Evolutionary conservation across 1,284 basidiomycete species (phyloP).

Genomic region (Lignosus rhinocerotis): DNA sequence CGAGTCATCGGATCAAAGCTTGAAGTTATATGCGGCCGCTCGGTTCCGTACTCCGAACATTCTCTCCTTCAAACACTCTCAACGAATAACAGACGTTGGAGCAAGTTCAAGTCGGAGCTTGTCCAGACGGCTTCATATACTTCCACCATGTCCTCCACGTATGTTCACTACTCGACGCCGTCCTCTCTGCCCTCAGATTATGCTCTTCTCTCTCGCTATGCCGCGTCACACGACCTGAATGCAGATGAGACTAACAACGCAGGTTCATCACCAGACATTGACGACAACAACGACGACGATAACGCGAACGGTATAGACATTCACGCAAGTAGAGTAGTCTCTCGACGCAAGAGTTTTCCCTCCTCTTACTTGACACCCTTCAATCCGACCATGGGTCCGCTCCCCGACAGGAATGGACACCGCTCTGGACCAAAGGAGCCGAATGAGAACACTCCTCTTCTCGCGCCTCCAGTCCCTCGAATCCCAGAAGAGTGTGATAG

Average conservation of each 20-base stretch:
- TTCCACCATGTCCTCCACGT: constrained; percentile 42
- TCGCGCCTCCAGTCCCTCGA: constrained; percentile 48
- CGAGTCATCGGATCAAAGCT: background rate
- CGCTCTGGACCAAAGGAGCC: constrained; percentile 30
- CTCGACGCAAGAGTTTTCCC: constrained; percentile 37
- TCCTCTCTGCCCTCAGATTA: constrained; percentile 66
- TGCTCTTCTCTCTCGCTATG: constrained; percentile 55
- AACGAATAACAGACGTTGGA: background rate
- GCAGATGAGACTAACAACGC: constrained; percentile 9
- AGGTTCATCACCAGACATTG: constrained; percentile 9
- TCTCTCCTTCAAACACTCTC: background rate
- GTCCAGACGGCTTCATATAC: background rate
- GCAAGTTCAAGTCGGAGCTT: background rate
- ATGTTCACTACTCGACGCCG: constrained; percentile 49
- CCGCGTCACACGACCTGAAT: constrained; percentile 30
- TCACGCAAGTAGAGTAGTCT: constrained; percentile 3
- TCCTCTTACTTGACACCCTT: constrained; percentile 33
- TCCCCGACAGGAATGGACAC: constrained; percentile 31
- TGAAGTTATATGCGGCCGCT: background rate
- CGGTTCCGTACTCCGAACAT: background rate
- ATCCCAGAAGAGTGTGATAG: constrained; percentile 41
- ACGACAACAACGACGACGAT: constrained; percentile 15
- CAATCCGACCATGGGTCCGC: constrained; percentile 35
- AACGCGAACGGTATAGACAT: constrained; percentile 17
- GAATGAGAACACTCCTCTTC: constrained; percentile 53